phyloP scores from a whole-genome alignment of 345 rosid genomes.

The Populus simonii region DNA sequence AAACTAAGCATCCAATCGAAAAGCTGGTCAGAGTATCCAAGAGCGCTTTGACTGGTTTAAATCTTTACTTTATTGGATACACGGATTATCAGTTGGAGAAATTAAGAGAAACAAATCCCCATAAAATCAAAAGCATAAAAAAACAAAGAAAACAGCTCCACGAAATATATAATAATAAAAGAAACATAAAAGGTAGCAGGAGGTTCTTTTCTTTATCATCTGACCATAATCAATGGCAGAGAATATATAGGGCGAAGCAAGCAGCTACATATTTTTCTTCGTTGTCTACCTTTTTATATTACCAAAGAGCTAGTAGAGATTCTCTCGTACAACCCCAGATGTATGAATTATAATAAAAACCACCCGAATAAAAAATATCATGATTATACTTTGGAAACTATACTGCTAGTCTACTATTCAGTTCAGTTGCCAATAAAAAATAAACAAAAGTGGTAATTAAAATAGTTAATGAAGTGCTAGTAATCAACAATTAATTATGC shows the following conservation, averaged over 20 bases:
- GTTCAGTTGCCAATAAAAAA: constrained; percentile 10
- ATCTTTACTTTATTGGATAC: background rate
- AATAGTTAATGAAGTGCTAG: background rate
- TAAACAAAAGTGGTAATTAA: background rate
- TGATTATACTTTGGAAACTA: constrained; percentile 1
- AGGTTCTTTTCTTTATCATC: background rate
- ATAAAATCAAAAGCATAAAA: background rate
- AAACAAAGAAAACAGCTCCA: background rate
- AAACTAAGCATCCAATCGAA: constrained; percentile 6
- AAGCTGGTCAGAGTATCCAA: constrained; percentile 41
- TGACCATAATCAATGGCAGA: constrained; percentile 20
- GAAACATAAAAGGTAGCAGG: background rate
- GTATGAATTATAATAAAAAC: background rate
- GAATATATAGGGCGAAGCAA: background rate
- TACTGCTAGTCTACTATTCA: constrained; percentile 12
- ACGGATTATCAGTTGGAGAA: background rate
- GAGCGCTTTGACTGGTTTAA: background rate
- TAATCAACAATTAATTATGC: constrained; percentile 23
- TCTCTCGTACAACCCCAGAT: constrained; percentile 36
- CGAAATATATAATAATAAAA: background rate
- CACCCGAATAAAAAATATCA: background rate
- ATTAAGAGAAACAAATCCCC: background rate
- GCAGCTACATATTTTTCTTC: background rate
- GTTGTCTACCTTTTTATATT: constrained; percentile 10
- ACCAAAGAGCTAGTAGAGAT: constrained; percentile 41